Base-by-base conservation (phyloP, 805 yeast genomes). In the Ogataea minuta region DNA sequence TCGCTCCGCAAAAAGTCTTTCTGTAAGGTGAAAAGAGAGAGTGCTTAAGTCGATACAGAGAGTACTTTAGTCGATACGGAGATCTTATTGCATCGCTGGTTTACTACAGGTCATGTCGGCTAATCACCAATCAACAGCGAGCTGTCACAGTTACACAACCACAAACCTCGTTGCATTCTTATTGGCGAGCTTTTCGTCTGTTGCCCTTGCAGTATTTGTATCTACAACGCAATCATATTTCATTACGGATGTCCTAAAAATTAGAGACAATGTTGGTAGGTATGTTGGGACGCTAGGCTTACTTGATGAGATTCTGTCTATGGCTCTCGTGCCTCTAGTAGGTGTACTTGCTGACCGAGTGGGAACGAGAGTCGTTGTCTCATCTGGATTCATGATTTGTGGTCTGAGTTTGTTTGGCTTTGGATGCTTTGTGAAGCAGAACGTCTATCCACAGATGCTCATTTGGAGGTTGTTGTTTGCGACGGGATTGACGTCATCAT, bases 271-370 rank as follows among this genome's bases (percentile, higher is more conserved):
- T 11, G 57, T 57, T 41, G 79, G 79, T 9, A 63, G 67, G 26
- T 68, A 68, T 37, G 69, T 72, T 20, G 78, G 79, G 0, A 60
- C 69, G 2, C 52, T 76, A 21, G 76, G 77, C 1, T 71, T 79
- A 28, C 72, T 70, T 12, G 89, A 82, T 54, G 89, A 83, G 54
- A 42, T 81, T 8, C 60, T 76, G 0, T 67, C 77, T 4, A 71
- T 82, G 35, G 32, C 68, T 0, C 49, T 70, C 12, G 72, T 84
- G 9, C 89, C 90, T 0, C 58, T 81, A 15, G 61, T 81, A 46
- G 91, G 90, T 3, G 74, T 82, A 0, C 51, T 78, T 19, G 70
- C 77, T 47, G 90, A 83, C 52, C 71, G 72, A 48, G 59, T 80
- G 34, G 88, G 88, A 4, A 66, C 87, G 2, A 70, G 80, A 40